Base-by-base conservation (phyloP, 139 green algal genomes). In the Micromonas commoda region DNA sequence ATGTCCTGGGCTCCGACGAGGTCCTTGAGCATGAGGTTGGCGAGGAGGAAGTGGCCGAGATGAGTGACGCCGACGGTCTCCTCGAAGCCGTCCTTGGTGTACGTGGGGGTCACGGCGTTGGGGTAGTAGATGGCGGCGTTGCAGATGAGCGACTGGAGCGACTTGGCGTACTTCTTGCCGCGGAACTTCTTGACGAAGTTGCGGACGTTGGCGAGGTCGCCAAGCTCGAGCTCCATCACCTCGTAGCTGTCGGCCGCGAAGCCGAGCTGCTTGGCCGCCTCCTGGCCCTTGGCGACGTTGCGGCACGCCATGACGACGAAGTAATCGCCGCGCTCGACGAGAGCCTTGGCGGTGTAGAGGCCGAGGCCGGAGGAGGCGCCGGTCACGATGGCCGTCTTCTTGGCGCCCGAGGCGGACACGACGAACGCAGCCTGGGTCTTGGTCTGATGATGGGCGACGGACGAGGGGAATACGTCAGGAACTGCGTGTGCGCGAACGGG, bases 121-220 rank as follows among this genome's bases (percentile, higher is more conserved):
- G 93, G 93, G 81, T 93, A 81, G 87, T 98, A 97, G 1, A 97
- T 81, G 6, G 93, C 93, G 20, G 93, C 93, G 80, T 98, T 98
- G 88, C 86, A 91, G n/a, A 97, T 88, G 21, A 97, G 82, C 1
- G 83, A 80, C 70, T 96, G 91, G 71, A 97, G 76, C 51, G 57
- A 72, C 37, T 73, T 60, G 2, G 82, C 87, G 52, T 85, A 82
- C 28, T 87, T 90, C 26, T 65, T 83, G 29, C 73, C 79, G 9
- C 72, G 70, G 87, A 96, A 96, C 73, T 84, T 85, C 6, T 88
- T 80, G 1, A 91, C 91, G 76, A 98, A 97, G 64, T 88, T 70
- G 45, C 91, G 86, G 19, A 97, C 92, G 29, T 64, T 89, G 61
- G 92, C 85, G 39, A 97, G 83, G 26, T 85, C 89, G 0, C 87